Evolutionary conservation across 192 early-diverging fungal species (phyloP), one percentile per base, ranked within the genome.

Genomic region (Coemansia biformis): DNA sequence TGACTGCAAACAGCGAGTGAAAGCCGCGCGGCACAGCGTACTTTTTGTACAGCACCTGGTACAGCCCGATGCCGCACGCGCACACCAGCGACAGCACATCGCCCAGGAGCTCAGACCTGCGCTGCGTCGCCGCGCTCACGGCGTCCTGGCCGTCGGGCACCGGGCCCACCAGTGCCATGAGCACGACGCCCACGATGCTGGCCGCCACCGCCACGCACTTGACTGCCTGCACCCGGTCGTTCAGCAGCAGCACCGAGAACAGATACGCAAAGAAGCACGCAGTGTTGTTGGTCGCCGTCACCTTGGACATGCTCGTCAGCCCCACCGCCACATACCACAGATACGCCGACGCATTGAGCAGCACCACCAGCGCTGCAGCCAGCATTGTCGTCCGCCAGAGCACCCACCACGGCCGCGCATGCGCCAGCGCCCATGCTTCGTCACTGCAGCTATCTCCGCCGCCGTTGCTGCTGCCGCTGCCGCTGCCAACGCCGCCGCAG

Each of bases 281-380:
- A 17, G 79, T 87, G 64, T 92, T 89, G 79, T 86, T 87, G 31
- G 87, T 85, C 8, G 86, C 89, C 1, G 85, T 89, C 32, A 89
- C 61, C 46, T 82, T 88, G 16, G 85, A 80, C 81, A 87, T 89
- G 26, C 83, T 77, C 6, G 80, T 85, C 32, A 86, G 63, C 8
- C 77, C 78, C 23, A 88, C 80, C 10, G 85, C 80, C 35, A 81
- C 60, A 43, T 92, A 92, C 89, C 89, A 92, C 32, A 83, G 60
- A 51, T 89, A 88, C 14, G 86, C 77, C 23, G 81, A 78, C 10
- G 82, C 46, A 47, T 83, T 87, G 43, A 88, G 69, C 15, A 84
- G 42, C 6, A 70, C 53, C 0, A 84, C 76, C 23, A 88, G 71
- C 59, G 49, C 29, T 1, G 48, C 41, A 8, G 72, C 53, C 35